Conservation (phyloP, 2,329 filamentous ascomycete species). For the Fonsecaea erecta region DNA sequence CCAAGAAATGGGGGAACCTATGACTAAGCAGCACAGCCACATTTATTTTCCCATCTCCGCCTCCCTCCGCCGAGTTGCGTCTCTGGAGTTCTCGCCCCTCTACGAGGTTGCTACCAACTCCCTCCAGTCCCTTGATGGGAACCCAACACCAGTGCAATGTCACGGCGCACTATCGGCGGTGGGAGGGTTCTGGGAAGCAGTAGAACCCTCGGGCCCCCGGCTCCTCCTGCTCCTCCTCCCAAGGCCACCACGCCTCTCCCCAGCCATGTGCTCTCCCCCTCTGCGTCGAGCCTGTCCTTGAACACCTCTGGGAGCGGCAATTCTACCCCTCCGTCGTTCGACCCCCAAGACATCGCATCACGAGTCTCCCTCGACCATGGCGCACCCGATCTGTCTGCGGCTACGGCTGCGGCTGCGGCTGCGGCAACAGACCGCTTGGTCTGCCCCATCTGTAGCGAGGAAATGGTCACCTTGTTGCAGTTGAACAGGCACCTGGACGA, state of each 20-base stretch:
- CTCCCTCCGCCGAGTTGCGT: slow-evolving; percentile 18
- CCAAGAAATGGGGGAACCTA: no score
- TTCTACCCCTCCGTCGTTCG: slow-evolving; percentile 73
- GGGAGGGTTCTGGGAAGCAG: slow-evolving; percentile 89
- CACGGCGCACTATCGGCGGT: slow-evolving; percentile 84
- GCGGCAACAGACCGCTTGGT: slow-evolving; percentile 69
- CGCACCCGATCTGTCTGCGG: slow-evolving; percentile 53
- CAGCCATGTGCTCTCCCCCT: slow-evolving; percentile 61
- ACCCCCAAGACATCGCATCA: slow-evolving; percentile 77
- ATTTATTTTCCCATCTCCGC: slow-evolving; percentile 8
- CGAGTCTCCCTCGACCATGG: slow-evolving; percentile 74
- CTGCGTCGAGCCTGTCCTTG: slow-evolving; percentile 75
- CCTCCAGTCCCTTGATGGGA: slow-evolving; percentile 37
- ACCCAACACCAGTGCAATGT: slow-evolving; percentile 61
- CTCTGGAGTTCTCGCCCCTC: slow-evolving; percentile 4
- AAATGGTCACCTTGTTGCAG: slow-evolving; percentile 96
- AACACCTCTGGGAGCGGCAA: slow-evolving; percentile 58
- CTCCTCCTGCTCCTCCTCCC: slow-evolving; percentile 56
- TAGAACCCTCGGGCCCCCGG: slow-evolving; percentile 74
- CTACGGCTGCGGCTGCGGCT: slow-evolving; percentile 57
- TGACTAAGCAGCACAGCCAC: slow-evolving; percentile 12
- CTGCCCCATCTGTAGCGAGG: slow-evolving; percentile 97
- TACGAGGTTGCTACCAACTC: neutral
- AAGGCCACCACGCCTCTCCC: slow-evolving; percentile 48
- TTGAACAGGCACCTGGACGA: slow-evolving; percentile 91